A percentile compares a stretch with the other conserved stretches of the same genome.
phyloP scores from a whole-genome alignment of 2,329 filamentous ascomycete species.

The Fusarium incarnatum region DNA sequence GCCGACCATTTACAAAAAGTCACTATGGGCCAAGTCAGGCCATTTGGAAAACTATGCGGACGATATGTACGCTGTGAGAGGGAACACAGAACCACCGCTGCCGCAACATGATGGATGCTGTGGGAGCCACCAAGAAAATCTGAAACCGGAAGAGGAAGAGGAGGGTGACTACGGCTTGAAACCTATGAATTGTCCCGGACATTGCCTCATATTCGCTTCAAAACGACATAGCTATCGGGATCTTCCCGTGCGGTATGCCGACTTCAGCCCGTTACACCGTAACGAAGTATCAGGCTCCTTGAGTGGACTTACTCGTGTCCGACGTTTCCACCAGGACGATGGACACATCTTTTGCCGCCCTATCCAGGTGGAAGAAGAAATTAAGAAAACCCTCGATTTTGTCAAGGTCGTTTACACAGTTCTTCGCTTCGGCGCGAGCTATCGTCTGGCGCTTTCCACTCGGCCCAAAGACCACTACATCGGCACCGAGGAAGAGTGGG shows the following conservation, averaged over 20 bases:
- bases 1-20: conserved; percentile 90
- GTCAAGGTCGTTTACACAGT: conserved; percentile 77
- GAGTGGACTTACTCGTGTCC: conserved; percentile 83
- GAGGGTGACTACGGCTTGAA: conserved; percentile 84
- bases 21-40: conserved; percentile 85
- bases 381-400: conserved; percentile 78
- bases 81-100: conserved; percentile 53
- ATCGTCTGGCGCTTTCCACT: conserved; percentile 82
- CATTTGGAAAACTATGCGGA: conserved; percentile 92
- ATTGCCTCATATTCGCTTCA: conserved; percentile 85
- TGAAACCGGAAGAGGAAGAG: conserved; percentile 62
- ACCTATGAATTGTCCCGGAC: conserved; percentile 93
- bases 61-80: conserved; percentile 88
- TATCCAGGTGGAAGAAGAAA: conserved; percentile 79
- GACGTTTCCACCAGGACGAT: conserved; percentile 91
- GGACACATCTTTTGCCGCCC: conserved; percentile 90
- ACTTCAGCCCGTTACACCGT: conserved; percentile 87
- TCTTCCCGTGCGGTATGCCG: conserved; percentile 84
- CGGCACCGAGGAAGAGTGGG: conserved; percentile 75
- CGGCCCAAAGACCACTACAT: conserved; percentile 82
- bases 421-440: conserved; percentile 74
- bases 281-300: conserved; percentile 87
- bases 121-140: conserved; percentile 45
- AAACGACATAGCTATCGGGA: conserved; percentile 81
- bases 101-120: conserved; percentile 45